phyloP scores from a whole-genome alignment of 306 rosid genomes.

The Ammopiptanthus mongolicus region DNA sequence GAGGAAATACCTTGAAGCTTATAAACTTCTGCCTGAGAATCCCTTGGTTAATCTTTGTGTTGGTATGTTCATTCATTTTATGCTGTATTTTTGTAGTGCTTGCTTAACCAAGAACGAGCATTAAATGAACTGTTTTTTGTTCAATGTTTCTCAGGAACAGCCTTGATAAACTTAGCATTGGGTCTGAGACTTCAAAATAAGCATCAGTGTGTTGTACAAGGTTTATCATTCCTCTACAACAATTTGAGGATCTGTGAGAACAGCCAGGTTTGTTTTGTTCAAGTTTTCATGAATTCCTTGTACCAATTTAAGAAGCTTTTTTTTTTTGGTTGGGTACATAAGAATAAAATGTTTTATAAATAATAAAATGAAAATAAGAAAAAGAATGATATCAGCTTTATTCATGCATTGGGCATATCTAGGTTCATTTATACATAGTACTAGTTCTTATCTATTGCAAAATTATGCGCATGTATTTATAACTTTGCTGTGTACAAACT shows the following conservation, averaged over 20 bases:
- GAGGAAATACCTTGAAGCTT: conserved; percentile 90
- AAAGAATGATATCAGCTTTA: not conserved
- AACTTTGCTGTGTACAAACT: not conserved
- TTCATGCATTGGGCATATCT: not conserved
- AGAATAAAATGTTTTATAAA: not conserved
- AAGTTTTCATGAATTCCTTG: not conserved
- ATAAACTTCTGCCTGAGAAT: conserved; percentile 63
- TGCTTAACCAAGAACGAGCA: conserved; percentile 1
- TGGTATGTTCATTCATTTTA: conserved; percentile 41
- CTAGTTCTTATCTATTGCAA: not conserved
- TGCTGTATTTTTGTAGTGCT: not conserved
- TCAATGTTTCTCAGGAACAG: conserved; percentile 48
- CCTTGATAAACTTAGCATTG: conserved; percentile 78
- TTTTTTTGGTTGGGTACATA: not conserved
- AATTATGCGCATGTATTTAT: not conserved
- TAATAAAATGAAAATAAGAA: not conserved
- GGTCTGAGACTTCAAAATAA: conserved; percentile 88
- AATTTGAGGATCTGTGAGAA: conserved; percentile 58
- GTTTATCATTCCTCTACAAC: conserved; percentile 81
- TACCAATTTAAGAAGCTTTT: not conserved
- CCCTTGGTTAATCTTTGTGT: conserved; percentile 85
- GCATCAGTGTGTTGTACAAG: conserved; percentile 84
- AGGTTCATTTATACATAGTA: not conserved
- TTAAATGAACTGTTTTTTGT: not conserved
- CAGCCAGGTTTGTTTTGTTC: conserved; percentile 61